Percentiles rank a stretch among this genome's conserved stretches.
These are phyloP conservation scores for Pistacia integerrima DNA, from an alignment of 345 rosid species.

Conservation along the genomic window DNA sequence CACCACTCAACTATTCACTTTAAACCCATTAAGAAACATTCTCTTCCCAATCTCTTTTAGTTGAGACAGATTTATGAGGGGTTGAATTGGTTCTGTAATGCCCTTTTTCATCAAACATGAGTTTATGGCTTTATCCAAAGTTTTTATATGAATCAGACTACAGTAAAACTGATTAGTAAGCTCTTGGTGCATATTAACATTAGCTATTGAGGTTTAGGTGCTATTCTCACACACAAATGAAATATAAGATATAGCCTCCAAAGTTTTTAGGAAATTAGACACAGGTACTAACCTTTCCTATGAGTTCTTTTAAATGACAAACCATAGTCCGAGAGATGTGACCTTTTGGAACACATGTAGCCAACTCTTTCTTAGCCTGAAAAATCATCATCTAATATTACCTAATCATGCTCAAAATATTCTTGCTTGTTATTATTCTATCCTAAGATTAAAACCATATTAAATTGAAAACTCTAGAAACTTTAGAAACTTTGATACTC, in stretches of 20 bases:
- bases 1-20: too few relatives aligned
- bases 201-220: not conserved
- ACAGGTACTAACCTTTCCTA: too few relatives aligned
- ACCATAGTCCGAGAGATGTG: conserved; percentile 97
- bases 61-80: not conserved
- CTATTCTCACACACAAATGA: not conserved
- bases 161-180: not conserved
- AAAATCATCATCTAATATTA: conserved; percentile 23
- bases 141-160: not conserved
- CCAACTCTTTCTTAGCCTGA: conserved; percentile 98
- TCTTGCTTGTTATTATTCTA: not conserved
- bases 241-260: too few relatives aligned
- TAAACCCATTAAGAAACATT: not conserved
- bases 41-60: not conserved
- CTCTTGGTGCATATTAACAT: not conserved
- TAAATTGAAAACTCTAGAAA: conserved; percentile 73
- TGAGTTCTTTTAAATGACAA: conserved; percentile 72
- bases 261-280: too few relatives aligned
- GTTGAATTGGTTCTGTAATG: too few relatives aligned
- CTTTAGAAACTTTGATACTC: conserved; percentile 88
- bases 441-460: conserved; percentile 10
- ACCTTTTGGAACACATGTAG: conserved; percentile 97
- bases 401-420: not conserved
- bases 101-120: too few relatives aligned
- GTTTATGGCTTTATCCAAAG: not conserved